Evolutionary conservation across 805 yeast genomes (phyloP).

Genomic region (Geotrichum ghanense): DNA sequence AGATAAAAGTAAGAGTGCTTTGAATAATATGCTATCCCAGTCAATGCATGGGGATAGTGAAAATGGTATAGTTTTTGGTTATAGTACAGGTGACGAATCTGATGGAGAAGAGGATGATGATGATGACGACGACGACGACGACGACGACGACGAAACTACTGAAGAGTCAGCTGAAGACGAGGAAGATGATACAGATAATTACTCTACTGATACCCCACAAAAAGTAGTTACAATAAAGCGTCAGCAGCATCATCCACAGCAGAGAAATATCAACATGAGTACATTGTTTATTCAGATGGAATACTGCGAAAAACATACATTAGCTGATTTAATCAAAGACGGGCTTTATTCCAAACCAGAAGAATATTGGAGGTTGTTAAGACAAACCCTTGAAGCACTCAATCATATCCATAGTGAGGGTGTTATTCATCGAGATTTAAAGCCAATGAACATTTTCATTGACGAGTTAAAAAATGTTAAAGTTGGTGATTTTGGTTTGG

Average conservation of each 20-base stretch:
- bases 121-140: slow-evolving; percentile 7
- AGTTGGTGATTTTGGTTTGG: slow-evolving; percentile 95
- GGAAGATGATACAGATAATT: slow-evolving; percentile 4
- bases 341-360: slow-evolving; percentile 59
- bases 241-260: slow-evolving; percentile 4
- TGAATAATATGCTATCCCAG: slow-evolving; percentile 19
- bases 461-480: slow-evolving; percentile 83
- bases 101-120: slow-evolving; percentile 11
- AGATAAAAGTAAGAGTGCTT: slow-evolving; percentile 4
- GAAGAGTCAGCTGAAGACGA: slow-evolving; percentile 4
- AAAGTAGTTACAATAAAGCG: slow-evolving; percentile 1
- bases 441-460: slow-evolving; percentile 91
- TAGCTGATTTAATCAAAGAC: slow-evolving; percentile 69
- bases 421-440: slow-evolving; percentile 87
- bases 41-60: slow-evolving; percentile 12
- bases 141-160: slow-evolving; percentile 3
- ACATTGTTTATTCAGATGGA: slow-evolving; percentile 96
- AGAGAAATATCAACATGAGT: slow-evolving; percentile 32
- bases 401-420: slow-evolving; percentile 89
- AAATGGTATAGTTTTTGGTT: slow-evolving; percentile 19
- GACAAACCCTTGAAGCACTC: slow-evolving; percentile 83
- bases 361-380: slow-evolving; percentile 81
- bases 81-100: background rate
- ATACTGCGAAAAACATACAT: slow-evolving; percentile 90
- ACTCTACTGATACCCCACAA: slow-evolving; percentile 6